phyloP scores from a whole-genome alignment of 305 asterid genomes.

The Nicotiana rustica region DNA sequence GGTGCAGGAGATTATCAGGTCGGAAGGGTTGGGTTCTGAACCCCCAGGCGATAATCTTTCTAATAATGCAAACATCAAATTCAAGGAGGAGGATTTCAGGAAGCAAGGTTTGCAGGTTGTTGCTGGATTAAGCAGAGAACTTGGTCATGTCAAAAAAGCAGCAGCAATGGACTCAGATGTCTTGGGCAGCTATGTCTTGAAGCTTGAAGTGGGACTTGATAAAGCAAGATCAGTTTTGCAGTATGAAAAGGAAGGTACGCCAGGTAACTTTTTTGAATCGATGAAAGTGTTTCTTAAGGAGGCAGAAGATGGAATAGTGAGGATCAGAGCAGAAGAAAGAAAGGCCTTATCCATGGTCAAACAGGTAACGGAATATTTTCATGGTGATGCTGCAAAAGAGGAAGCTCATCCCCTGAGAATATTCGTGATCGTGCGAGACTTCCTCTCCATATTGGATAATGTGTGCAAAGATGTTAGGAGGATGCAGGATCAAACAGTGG shows the following conservation, averaged over 20 bases:
- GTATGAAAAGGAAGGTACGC: constrained; percentile 55
- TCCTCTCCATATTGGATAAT: constrained; percentile 70
- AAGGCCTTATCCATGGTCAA: constrained; percentile 67
- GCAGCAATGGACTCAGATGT: constrained; percentile 98
- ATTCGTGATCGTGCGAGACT: constrained; percentile 86
- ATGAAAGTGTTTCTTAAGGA: constrained; percentile 70
- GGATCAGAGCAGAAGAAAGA: constrained; percentile 69
- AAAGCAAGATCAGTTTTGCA: constrained; percentile 67
- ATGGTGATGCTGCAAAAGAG: constrained; percentile 91
- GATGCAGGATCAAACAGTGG: constrained; percentile 69
- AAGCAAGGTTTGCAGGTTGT: constrained; percentile 82
- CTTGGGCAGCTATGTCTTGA: constrained; percentile 73
- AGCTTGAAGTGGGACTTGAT: constrained; percentile 82
- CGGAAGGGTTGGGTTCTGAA: constrained; percentile 65
- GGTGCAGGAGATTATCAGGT: constrained; percentile 89
- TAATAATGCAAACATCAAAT: constrained; percentile 40
- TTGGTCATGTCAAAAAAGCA: constrained; percentile 71
- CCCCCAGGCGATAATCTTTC: constrained; percentile 42
- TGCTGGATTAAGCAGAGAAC: constrained; percentile 82
- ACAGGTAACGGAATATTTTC: constrained; percentile 88
- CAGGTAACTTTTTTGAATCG: constrained; percentile 68
- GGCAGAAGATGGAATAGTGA: constrained; percentile 66
- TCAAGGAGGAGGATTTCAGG: constrained; percentile 74
- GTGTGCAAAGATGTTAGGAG: constrained; percentile 91
- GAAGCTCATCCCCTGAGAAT: constrained; percentile 93